Percentiles rank a stretch among this genome's conserved stretches.
phyloP scores from a whole-genome alignment of 352 stramenopile species.

The Plasmopara muralis region DNA sequence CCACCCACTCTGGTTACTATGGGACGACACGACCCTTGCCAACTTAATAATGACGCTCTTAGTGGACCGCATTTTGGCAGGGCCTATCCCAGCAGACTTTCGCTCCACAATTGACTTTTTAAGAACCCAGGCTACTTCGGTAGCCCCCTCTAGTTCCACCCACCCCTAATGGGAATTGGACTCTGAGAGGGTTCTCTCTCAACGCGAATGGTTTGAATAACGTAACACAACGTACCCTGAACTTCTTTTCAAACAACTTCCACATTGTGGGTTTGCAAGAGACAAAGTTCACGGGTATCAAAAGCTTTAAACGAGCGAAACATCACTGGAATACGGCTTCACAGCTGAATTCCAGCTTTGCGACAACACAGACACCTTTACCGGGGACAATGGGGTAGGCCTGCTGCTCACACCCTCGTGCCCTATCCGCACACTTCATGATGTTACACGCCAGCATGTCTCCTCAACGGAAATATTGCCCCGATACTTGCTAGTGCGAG shows the following conservation, averaged over 20 bases:
- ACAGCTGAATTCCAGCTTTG: constrained; percentile 2
- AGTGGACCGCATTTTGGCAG: not conserved
- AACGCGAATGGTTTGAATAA: constrained; percentile 1
- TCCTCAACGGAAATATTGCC: too few species aligned
- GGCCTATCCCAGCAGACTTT: not conserved
- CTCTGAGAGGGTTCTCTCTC: not conserved
- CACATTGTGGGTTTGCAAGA: too few species aligned
- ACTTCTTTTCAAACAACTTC: not conserved
- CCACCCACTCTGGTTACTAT: not conserved
- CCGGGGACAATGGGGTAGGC: not conserved
- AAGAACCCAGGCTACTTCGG: not conserved
- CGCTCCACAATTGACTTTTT: not conserved
- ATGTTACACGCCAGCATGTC: not conserved
- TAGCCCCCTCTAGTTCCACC: not conserved
- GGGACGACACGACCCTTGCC: not conserved
- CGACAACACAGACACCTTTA: not conserved
- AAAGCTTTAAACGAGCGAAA: constrained; percentile 3
- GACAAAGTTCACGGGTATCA: not conserved
- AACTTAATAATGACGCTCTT: not conserved
- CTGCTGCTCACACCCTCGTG: not conserved
- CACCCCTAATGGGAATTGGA: not conserved
- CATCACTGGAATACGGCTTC: constrained; percentile 1
- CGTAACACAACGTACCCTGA: not conserved
- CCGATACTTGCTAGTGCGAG: too few species aligned
- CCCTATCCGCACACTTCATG: not conserved